Evolutionary conservation across 108 stramenopile species (phyloP), one percentile per base, ranked within the genome.

Genomic region (Stephanodiscus triporus): DNA sequence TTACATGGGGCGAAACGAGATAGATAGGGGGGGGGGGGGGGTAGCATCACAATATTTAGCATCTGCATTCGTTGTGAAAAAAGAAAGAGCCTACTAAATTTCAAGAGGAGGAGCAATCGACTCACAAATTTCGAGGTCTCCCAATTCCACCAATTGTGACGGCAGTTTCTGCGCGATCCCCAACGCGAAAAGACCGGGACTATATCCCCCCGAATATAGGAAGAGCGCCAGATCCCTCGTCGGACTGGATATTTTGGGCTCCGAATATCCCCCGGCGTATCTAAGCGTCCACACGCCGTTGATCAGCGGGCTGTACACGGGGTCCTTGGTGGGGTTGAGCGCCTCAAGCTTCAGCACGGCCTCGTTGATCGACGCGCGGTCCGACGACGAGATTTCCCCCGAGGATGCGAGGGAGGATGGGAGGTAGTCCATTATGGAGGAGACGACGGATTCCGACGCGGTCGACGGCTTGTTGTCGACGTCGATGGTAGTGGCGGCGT

Each of bases 261-360:
- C 83, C n/a, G 83, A 76, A 54, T 88, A 92, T 29, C 88, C 88
- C 23, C 84, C 89, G 16, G 87, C 88, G 54, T 91, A 95, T 22
- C 80, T 70, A 42, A 95, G 73, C 49, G 78, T 87, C 93, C 93
- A 95, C 6, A 90, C 86, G 20, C 93, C 93, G 63, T 94, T 94
- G 34, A 94, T 53, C 60, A 90, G 37, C 17, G 89, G 83, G 26
- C 86, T 87, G 49, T 72, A 64, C 17, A 89, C 82, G 10, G 89
- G 86, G 47, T 88, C 75, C 36, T 72, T 65, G 2, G 90, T 91
- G 37, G 93, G 93, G 63, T 90, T 91, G 62, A 94, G 49, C 10
- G 84, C 71, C 66, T 94, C 93, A 57, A 94, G 66, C 40, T 80
- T 84, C 20, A 87, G 62, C 50, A 94, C 53, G 22, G 90, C 89